Base-by-base conservation (phyloP, 805 yeast species). In the Teunomyces gatunensis region DNA sequence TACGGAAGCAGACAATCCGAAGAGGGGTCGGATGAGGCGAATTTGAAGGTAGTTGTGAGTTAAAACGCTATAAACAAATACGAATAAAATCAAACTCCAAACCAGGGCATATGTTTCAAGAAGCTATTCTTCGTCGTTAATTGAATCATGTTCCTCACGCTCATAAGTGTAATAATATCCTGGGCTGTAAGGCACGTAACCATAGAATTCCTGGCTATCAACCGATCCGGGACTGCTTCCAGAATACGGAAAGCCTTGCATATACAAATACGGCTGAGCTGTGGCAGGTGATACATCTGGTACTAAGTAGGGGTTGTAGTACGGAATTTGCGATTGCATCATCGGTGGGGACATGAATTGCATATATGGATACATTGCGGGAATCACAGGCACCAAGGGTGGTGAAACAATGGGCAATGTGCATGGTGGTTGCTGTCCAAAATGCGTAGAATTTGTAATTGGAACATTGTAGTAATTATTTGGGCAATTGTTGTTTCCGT, bases 291-390 rank as follows among this genome's bases (percentile, higher is more conserved):
- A 15, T n/a, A 15, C 13, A 5, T 30, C 43, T 12, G 43, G 33
- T 9, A 28, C 18, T 35, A 44, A 48, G 47, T 43, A 49, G 15
- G 54, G 54, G 45, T 45, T 45, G 44, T 42, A 48, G 46, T 39
- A 48, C 17, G 48, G 51, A n/a, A 40, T 44, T 20, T 39, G 48
- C 9, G 42, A 34, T 9, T 29, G 45, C 21, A 21, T n/a, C 20
- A 34, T 5, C 3, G 35, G 42, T 11, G 45, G 42, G 11, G 41
- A 21, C 12, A 15, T 21, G 17, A 20, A 13, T 20, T 27, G 45
- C 36, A 30, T 13, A 15, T 37, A 37, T 12, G 40, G 40, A 13
- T 37, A 23, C 28, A 37, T 37, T 12, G 29, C 29, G 3, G 29
- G 40, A 12, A 37, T 4, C 18, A n/a, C 39, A 17, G 39, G 39